Conservation (phyloP, 352 stramenopile species). For the Pythium utonaiense region DNA sequence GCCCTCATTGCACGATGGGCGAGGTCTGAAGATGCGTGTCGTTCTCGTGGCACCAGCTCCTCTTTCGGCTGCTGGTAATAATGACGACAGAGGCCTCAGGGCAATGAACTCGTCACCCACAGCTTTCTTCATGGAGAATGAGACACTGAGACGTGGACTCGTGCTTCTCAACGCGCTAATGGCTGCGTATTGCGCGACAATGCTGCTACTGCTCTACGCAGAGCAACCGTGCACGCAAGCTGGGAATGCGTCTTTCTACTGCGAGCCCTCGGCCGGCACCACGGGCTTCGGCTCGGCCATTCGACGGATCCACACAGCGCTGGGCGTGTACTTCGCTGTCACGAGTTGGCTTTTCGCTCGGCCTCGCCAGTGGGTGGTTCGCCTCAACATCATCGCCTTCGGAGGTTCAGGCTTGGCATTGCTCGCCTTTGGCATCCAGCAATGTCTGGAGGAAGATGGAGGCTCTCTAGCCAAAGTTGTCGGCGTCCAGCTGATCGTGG, state of each 20-base stretch:
- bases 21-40: conserved; percentile 4
- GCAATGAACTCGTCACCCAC: conserved; percentile 8
- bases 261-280: background rate
- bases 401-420: background rate
- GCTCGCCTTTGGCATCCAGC: conserved; percentile 9
- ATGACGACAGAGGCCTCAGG: no score
- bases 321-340: conserved; percentile 6
- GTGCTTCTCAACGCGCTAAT: conserved; percentile 4
- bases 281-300: conserved; percentile 1
- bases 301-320: background rate
- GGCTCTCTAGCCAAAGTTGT: background rate
- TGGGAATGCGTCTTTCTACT: conserved; percentile 7
- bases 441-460: background rate
- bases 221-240: background rate
- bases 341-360: conserved; percentile 1
- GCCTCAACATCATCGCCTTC: background rate
- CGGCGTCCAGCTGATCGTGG: background rate
- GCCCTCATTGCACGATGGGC: no score
- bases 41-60: background rate
- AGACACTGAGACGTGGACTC: conserved; percentile 6
- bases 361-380: conserved; percentile 9
- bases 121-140: conserved; percentile 17
- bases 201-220: conserved; percentile 4
- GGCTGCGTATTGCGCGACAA: conserved; percentile 6
- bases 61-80: no score